Evolutionary conservation across 2,329 filamentous ascomycete species (phyloP).

Genomic region (Stachybotrys elegans): DNA sequence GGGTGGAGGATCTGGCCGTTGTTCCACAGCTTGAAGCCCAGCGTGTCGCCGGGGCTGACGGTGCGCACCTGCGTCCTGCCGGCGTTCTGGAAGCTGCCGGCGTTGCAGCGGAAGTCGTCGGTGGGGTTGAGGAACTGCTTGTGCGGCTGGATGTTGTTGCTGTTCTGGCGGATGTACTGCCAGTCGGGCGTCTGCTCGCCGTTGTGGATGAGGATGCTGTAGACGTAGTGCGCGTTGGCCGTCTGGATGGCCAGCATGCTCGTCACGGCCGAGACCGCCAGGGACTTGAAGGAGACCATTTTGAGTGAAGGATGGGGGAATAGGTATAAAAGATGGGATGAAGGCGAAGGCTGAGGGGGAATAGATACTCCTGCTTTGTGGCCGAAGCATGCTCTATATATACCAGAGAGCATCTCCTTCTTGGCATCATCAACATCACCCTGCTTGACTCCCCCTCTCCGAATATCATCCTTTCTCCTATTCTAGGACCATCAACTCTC

Average conservation of each 20-base stretch:
- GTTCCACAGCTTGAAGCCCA: background rate
- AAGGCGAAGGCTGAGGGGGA: background rate
- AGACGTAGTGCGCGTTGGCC: background rate
- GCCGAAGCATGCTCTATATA: background rate
- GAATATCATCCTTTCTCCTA: background rate
- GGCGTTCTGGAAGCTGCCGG: background rate
- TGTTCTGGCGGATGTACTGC: background rate
- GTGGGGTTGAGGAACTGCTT: background rate
- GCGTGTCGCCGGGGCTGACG: background rate
- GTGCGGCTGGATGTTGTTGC: background rate
- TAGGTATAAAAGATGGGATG: background rate
- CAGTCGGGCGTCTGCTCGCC: background rate
- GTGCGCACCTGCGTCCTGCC: background rate
- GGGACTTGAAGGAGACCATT: background rate
- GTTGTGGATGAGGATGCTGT: background rate
- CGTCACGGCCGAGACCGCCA: background rate
- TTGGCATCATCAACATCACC: background rate
- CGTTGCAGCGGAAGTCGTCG: background rate
- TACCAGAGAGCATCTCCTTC: background rate
- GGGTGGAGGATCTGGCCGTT: background rate
- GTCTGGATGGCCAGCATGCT: background rate
- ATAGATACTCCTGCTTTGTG: background rate
- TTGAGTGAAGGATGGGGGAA: background rate
- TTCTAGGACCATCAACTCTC: too few relatives aligned
- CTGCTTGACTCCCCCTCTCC: background rate